These are phyloP conservation scores for Crucihimalaya himalaica DNA, from an alignment of 345 rosid species.

Conservation along the genomic window DNA sequence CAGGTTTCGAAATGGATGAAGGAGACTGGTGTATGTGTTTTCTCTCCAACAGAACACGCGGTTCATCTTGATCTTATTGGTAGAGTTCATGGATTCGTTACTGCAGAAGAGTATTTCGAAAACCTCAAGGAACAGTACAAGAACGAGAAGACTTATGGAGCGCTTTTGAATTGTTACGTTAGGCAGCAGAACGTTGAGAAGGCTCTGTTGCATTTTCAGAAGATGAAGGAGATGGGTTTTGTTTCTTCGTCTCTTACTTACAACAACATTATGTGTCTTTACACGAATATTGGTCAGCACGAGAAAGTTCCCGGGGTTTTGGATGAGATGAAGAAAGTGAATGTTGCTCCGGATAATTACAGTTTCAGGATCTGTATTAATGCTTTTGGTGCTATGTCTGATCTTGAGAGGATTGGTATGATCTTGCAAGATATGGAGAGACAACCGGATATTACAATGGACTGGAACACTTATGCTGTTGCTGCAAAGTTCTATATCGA, in stretches of 20 bases:
- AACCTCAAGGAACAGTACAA: constrained; percentile 64
- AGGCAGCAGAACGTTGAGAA: constrained; percentile 63
- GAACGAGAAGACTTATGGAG: constrained; percentile 78
- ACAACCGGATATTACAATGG: constrained; percentile 53
- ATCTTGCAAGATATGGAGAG: constrained; percentile 73
- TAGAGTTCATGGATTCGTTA: constrained; percentile 59
- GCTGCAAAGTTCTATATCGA: constrained; percentile 73
- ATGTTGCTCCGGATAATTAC: constrained; percentile 70
- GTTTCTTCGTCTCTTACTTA: constrained; percentile 55
- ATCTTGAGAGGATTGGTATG: constrained; percentile 56
- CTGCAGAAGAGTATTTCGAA: constrained; percentile 73
- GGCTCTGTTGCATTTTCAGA: constrained; percentile 59
- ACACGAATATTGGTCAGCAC: constrained; percentile 54
- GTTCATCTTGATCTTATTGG: constrained; percentile 83
- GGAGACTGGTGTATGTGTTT: constrained; percentile 54
- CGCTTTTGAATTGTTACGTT: constrained; percentile 81
- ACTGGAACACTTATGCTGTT: constrained; percentile 84
- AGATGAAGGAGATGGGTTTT: constrained; percentile 76
- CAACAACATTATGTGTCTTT: constrained; percentile 85
- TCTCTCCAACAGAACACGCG: constrained; percentile 73
- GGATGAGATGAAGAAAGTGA: constrained; percentile 67
- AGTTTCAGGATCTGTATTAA: constrained; percentile 80
- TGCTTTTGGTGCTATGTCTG: constrained; percentile 62
- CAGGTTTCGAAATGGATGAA: constrained; percentile 91
- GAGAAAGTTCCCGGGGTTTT: constrained; percentile 66